phyloP scores from a whole-genome alignment of 805 yeast genomes.

The Starmerella scarabaei region DNA sequence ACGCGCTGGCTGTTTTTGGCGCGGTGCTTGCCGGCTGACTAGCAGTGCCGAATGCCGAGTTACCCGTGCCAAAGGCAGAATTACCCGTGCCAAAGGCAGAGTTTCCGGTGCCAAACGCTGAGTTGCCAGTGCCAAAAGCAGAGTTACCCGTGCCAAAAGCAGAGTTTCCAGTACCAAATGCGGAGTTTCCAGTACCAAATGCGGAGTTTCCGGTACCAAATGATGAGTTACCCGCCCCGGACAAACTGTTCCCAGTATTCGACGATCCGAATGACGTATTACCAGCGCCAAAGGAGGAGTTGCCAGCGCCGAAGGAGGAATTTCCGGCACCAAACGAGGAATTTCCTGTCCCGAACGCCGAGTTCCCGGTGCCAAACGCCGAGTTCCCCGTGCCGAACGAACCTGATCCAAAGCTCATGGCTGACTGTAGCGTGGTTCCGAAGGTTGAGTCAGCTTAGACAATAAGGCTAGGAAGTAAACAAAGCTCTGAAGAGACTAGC shows the following conservation, averaged over 20 bases:
- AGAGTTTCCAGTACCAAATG: slow-evolving; percentile 20
- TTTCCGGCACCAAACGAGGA: slow-evolving; percentile 9
- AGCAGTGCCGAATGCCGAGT: slow-evolving; percentile 12
- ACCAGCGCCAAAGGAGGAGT: slow-evolving; percentile 14
- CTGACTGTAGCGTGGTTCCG: too few relatives aligned
- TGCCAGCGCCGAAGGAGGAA: slow-evolving; percentile 18
- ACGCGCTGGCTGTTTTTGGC: too few relatives aligned
- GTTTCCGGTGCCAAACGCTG: slow-evolving; percentile 17
- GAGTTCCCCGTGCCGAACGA: slow-evolving; percentile 20
- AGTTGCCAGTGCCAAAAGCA: slow-evolving; percentile 18
- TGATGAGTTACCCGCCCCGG: slow-evolving; percentile 9
- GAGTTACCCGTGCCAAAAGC: slow-evolving; percentile 13
- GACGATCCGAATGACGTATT: slow-evolving; percentile 13
- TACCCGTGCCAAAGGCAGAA: slow-evolving; percentile 13
- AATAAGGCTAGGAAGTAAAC: too few relatives aligned
- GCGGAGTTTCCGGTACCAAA: slow-evolving; percentile 15
- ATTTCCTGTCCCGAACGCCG: slow-evolving; percentile 19
- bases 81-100: slow-evolving; percentile 15
- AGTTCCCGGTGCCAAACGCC: slow-evolving; percentile 12
- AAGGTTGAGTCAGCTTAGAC: too few relatives aligned
- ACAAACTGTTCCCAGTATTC: slow-evolving; percentile 15
- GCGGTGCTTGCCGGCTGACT: neutral
- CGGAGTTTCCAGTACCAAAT: slow-evolving; percentile 20
- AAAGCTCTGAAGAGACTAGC: too few relatives aligned
- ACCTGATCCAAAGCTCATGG: neutral